Base-by-base conservation (phyloP, 345 rosid genomes). In the Laguncularia racemosa region DNA sequence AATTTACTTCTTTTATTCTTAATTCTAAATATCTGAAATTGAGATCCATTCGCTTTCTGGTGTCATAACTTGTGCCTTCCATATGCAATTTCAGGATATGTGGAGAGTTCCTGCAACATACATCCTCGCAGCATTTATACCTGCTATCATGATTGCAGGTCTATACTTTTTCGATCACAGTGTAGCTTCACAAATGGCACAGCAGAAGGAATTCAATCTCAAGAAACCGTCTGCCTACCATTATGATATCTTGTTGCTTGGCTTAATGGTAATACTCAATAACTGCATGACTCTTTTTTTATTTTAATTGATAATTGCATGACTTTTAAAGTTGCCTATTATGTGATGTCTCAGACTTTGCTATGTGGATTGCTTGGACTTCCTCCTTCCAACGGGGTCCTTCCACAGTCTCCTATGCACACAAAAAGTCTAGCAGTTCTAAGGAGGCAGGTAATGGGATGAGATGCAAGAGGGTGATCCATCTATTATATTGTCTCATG, bases 381-480 rank as follows among this genome's bases (percentile, higher is more conserved):
- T 45, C 91, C 96, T 61, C 96, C 97, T 48, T 88, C 96, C 56
- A 91, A 88, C 58, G 97, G 91, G 57, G 97, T 88, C 48, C 78
- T 85, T n/a, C 97, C 96, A 17, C 95, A 85, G 48, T 85, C 96
- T 56, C 95, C 96, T 52, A 85, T 85, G 95, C 96, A 91, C 73
- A 82, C 96, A 6, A 91, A 85, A 76, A 88, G 89, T 43, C 95
- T 88, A 62, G 86, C 89, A 0, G 79, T 82, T 76, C 85, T 85
- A 51, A 84, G 70, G 59, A 81, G 65, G 62, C 96, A 88, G 85
- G 93, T 84, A 44, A 33, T 11, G 69, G 15, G 55, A 46, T 19
- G 43, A 55, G 47, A 54, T 18, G 55, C 46, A 55, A 16, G 15
- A 47, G n/a, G 14, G 20, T 56, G 20, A 18, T 33, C 58, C 45